These are phyloP conservation scores for Ambrosia artemisiifolia DNA, from an alignment of 129 eudicot species.

Conservation along the genomic window DNA sequence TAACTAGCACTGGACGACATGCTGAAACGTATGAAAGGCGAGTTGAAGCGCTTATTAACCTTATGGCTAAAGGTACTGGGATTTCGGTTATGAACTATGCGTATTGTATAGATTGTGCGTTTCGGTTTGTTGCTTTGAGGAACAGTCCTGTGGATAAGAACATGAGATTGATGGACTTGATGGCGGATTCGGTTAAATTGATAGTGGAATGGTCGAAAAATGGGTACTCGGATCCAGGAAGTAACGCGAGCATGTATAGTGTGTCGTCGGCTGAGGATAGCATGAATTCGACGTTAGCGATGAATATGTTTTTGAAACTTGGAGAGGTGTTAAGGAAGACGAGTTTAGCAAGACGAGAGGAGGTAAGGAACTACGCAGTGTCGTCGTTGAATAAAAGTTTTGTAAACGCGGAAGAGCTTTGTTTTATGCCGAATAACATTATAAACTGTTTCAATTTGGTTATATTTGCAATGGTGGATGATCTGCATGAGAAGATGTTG, in stretches of 20 bases:
- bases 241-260: slow-evolving; percentile 32
- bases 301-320: slow-evolving; percentile 56
- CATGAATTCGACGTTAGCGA: slow-evolving; percentile 26
- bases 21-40: slow-evolving; percentile 66
- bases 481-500: slow-evolving; percentile 82
- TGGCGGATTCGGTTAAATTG: slow-evolving; percentile 65
- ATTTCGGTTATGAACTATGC: slow-evolving; percentile 47
- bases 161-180: slow-evolving; percentile 62
- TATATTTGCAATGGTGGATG: slow-evolving; percentile 87
- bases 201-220: slow-evolving; percentile 57
- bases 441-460: slow-evolving; percentile 58
- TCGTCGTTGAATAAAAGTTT: slow-evolving; percentile 54
- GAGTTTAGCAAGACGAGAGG: slow-evolving; percentile 86
- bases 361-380: slow-evolving; percentile 83
- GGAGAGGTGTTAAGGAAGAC: slow-evolving; percentile 80
- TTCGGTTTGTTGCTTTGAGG: slow-evolving; percentile 65
- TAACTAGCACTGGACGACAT: slow-evolving; percentile 66
- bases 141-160: slow-evolving; percentile 77
- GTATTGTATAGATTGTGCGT: slow-evolving; percentile 72
- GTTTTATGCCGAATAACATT: slow-evolving; percentile 48
- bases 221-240: slow-evolving; percentile 63
- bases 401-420: slow-evolving; percentile 51
- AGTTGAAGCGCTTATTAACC: slow-evolving; percentile 48
- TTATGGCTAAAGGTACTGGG: slow-evolving; percentile 48
- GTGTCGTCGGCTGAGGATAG: slow-evolving; percentile 42